These are phyloP conservation scores for Termitomyces sp. DNA, from an alignment of 768 basidiomycete genomes.

Conservation along the genomic window DNA sequence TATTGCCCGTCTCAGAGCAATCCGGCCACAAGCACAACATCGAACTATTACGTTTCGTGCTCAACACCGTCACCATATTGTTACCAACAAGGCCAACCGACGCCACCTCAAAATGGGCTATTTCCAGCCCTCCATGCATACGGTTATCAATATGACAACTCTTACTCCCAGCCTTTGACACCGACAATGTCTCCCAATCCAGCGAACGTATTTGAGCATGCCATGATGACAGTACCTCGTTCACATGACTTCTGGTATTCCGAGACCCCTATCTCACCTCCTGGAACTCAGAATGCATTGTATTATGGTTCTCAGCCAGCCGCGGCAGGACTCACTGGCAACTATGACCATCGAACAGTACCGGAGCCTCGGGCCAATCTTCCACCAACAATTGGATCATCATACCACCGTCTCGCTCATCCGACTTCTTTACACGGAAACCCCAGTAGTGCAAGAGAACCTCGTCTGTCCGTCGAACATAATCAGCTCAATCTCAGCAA, in stretches of 20 bases:
- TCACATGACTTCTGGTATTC: slow-evolving; percentile 11
- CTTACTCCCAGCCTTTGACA: slow-evolving; percentile 8
- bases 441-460: slow-evolving; percentile 1
- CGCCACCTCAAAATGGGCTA: slow-evolving; percentile 3
- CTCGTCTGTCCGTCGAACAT: slow-evolving; percentile 21
- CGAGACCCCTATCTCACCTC: slow-evolving; percentile 5
- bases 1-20: slow-evolving; percentile 27
- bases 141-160: slow-evolving; percentile 14
- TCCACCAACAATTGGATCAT: background rate
- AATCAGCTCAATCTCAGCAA: slow-evolving; percentile 56
- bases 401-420: background rate
- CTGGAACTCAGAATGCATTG: background rate
- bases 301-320: slow-evolving; percentile 11
- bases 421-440: background rate
- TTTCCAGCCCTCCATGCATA: slow-evolving; percentile 7
- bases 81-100: slow-evolving; percentile 5
- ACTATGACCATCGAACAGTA: background rate
- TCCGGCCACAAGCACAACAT: background rate
- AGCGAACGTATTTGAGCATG: slow-evolving; percentile 22
- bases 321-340: slow-evolving; percentile 1
- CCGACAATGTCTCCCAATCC: slow-evolving; percentile 4
- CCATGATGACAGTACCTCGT: slow-evolving; percentile 16
- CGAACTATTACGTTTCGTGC: slow-evolving; percentile 11
- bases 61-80: slow-evolving; percentile 15
- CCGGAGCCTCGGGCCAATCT: slow-evolving; percentile 5